phyloP scores from a whole-genome alignment of 176 grass and related monocot genomes.

The Juncus effusus region DNA sequence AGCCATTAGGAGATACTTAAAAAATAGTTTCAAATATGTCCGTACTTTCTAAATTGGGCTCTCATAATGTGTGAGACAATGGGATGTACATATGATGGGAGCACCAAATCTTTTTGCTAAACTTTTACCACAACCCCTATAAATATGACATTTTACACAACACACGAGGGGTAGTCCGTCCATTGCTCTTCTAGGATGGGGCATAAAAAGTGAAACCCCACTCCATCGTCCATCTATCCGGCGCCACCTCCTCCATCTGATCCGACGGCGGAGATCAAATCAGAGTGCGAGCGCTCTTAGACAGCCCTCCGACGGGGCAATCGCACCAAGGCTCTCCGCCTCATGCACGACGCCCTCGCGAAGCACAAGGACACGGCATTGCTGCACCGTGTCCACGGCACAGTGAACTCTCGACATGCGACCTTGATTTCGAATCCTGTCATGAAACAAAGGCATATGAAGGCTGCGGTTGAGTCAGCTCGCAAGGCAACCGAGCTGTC shows the following conservation, averaged over 20 bases:
- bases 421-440: constrained; percentile 44
- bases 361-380: constrained; percentile 45
- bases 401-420: constrained; percentile 44
- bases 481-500: constrained; percentile 45
- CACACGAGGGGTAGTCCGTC: too few species aligned
- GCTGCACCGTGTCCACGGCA: constrained; percentile 61
- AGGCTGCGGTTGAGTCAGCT: constrained; percentile 41
- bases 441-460: constrained; percentile 48
- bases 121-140: too few species aligned
- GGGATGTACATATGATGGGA: too few species aligned
- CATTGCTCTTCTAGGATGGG: constrained; percentile 16
- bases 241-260: background rate
- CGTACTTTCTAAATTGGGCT: too few species aligned
- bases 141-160: too few species aligned
- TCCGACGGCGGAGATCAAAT: background rate
- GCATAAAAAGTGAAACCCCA: constrained; percentile 69
- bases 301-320: constrained; percentile 44
- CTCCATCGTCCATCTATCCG: constrained; percentile 3
- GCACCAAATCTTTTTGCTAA: too few species aligned
- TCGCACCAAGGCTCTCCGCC: constrained; percentile 46
- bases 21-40: too few species aligned
- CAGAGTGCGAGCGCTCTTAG: constrained; percentile 52
- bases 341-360: constrained; percentile 52
- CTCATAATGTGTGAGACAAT: too few species aligned
- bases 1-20: too few species aligned